Base-by-base conservation (phyloP, 2,329 filamentous ascomycete genomes). In the Nemania serpens region DNA sequence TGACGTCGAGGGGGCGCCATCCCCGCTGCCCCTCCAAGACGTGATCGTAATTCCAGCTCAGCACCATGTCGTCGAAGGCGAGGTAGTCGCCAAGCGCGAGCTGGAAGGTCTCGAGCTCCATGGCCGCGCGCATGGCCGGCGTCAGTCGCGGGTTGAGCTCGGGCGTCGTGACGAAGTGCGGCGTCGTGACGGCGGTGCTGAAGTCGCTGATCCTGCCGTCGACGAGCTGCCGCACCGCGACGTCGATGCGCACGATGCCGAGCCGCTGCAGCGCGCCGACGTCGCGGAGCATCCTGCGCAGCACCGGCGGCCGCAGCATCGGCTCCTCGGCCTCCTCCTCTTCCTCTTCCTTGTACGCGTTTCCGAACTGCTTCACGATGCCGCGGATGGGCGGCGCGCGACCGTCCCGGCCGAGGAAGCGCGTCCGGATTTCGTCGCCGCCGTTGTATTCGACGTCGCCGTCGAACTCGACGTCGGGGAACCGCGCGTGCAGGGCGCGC, bases 111-210 rank as follows among this genome's bases (percentile, higher is more conserved):
- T 62, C 51, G 17, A 54, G 33, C 42, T 62, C 55, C 51, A 65
- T 55, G 25, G 52, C 63, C 6, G 34, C 18, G 34, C 46, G 20
- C 58, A 45, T 48, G 2, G 54, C 15, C 42, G 51, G 58, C 3
- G 59, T 54, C 17, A 65, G 56, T 55, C 37, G 18, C 49, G 59
- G 59, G 47, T 62, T 65, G 22, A 65, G 59, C 56, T 62, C 62
- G 25, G 59, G 62, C 13, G 33, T 62, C 17, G 57, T 68, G 9
- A 64, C 9, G 29, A 60, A 67, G 53, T 73, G 70, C 34, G 34
- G 34, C 34, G 34, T 36, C 12, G 34, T 36, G 12, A 36, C 34
- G 34, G 34, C 34, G 7, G 34, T 36, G 12, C 34, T 36, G 12
- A 36, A 36, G 34, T 36, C 34, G 34, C 34, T 36, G 34, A 36